Evolutionary conservation across 2,329 filamentous ascomycete genomes (phyloP), one percentile per base, ranked within the genome.

Genomic region (Alternaria rosae): DNA sequence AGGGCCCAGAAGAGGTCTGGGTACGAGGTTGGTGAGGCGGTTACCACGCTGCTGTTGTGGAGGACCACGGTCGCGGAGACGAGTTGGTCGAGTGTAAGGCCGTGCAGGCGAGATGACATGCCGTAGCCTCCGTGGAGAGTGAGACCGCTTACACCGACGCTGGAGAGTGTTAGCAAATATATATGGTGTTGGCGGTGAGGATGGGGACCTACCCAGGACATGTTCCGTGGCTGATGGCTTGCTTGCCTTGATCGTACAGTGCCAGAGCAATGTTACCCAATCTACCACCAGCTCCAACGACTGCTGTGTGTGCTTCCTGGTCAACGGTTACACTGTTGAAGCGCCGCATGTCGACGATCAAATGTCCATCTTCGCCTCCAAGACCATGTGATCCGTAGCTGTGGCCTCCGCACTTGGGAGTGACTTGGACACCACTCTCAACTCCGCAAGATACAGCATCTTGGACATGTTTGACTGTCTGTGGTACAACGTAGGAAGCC

Each of bases 371-470:
- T 67, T 82, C 78, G 8, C 82, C 82, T 20, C 82, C 82, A 1
- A 84, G 76, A 0, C 82, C 82, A 53, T 82, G 80, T 0, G 82
- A 81, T 1, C 74, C 87, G 64, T 87, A 90, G 0, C 86, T 89
- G 66, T 90, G 88, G 0, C 88, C 88, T 12, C 88, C 88, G 3
- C 86, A 88, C 62, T 82, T 85, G 15, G 87, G 84, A 69, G 88
- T 87, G 0, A 89, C 85, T 56, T 83, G 82, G 25, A 85, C 74
- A 5, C 77, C 78, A 59, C 81, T 80, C 12, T 80, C 65, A 0
- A 75, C 80, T 1, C 87, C 87, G 68, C 87, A 90, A 54, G 84
- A 83, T 38, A 90, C 81, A 10, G 86, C 84, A 13, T 75, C 82
- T 4, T 86, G 81, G 3, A 89, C 83, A 54, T 89, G 83, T 9